Base-by-base conservation (phyloP, 495 filamentous ascomycete genomes). In the Penicillium cosmopolitanum region DNA sequence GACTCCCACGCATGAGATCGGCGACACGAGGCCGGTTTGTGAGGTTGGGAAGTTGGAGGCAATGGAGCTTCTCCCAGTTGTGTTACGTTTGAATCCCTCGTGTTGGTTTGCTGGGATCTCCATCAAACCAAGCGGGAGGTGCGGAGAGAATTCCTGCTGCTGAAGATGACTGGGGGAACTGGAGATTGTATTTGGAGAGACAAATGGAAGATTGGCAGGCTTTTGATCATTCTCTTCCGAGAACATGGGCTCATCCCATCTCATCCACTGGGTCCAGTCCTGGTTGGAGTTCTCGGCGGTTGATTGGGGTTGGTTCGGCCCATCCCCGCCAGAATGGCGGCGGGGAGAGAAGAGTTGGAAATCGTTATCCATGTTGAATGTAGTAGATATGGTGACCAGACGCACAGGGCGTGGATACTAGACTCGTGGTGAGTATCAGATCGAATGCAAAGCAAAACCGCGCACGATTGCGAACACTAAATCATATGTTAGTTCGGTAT, bases 211-310 rank as follows among this genome's bases (percentile, higher is more conserved):
- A 12, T 68, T 65, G 9, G 70, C 65, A 18, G 69, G 42, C 52
- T 68, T 71, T 11, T 67, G 70, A 34, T 58, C 48, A 16, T 44
- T 44, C 25, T 60, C 36, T 28, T 76, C 70, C 1, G 66, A 31
- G 31, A 73, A 72, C 31, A 65, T 61, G 25, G 74, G 73, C 38
- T 81, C 74, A 60, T 81, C 78, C 78, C 78, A 81, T 68, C 77
- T 70, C 78, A 81, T 81, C 78, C 78, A 81, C 58, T 81, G 76
- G 1, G 77, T 77, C 78, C 78, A 81, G 53, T 81, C 78, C 57
- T 75, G 76, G 28, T 56, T 66, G n/a, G 58, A 28, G 36, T 72
- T 70, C 13, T 76, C 74, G n/a, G 60, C 44, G 7, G 55, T 42
- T 15, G 69, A 55, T 12, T 67, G 58, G 5, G 66, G 15, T 60